A percentile compares a stretch with the other conserved stretches of the same genome.
phyloP scores from a whole-genome alignment of 352 stramenopile species.

The Detonula confervacea region DNA sequence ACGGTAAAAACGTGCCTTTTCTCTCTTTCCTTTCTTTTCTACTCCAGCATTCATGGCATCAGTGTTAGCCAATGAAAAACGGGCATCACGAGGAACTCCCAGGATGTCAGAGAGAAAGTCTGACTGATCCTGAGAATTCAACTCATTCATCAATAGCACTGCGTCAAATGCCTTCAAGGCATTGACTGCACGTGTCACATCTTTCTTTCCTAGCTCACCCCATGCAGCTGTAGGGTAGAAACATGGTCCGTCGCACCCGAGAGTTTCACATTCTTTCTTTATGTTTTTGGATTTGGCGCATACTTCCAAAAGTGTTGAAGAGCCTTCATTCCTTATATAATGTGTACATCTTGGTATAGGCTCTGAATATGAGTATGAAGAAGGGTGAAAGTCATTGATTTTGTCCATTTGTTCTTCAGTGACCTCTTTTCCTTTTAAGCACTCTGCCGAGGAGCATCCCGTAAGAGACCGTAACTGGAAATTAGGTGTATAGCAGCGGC shows the following conservation, averaged over 20 bases:
- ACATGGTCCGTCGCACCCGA: slow-evolving; percentile 51
- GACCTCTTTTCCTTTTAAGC: slow-evolving; percentile 25
- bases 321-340: slow-evolving; percentile 14
- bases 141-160: slow-evolving; percentile 41
- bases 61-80: slow-evolving; percentile 39
- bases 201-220: slow-evolving; percentile 14
- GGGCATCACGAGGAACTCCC: slow-evolving; percentile 40
- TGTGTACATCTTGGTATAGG: slow-evolving; percentile 25
- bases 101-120: slow-evolving; percentile 46
- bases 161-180: slow-evolving; percentile 42
- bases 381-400: slow-evolving; percentile 25
- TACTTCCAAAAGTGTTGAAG: slow-evolving; percentile 9
- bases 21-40: slow-evolving; percentile 28
- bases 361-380: slow-evolving; percentile 3
- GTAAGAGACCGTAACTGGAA: slow-evolving; percentile 46
- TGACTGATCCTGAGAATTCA: slow-evolving; percentile 28
- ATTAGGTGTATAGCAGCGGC: slow-evolving; percentile 41
- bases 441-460: slow-evolving; percentile 37
- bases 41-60: slow-evolving; percentile 22
- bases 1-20: slow-evolving; percentile 52
- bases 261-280: slow-evolving; percentile 19
- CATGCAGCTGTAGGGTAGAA: slow-evolving; percentile 37
- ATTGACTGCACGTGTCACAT: slow-evolving; percentile 29
- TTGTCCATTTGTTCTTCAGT: slow-evolving; percentile 3
- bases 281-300: slow-evolving; percentile 17